Conservation (phyloP, 176 grass and related monocot species). For the Lolium multiflorum region DNA sequence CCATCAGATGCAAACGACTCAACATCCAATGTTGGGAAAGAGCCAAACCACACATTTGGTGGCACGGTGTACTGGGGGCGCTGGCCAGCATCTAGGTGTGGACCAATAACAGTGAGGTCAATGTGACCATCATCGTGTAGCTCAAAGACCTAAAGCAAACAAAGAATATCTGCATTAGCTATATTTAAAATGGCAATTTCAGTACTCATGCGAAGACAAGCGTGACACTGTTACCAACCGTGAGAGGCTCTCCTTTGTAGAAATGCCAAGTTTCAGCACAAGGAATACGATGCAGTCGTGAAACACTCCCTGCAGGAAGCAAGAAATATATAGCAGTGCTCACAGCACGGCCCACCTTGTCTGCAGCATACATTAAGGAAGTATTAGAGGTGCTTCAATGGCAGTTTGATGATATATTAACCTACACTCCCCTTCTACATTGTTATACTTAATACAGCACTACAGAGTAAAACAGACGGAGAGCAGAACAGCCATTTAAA, state of each 20-base stretch:
- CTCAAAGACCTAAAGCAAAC: slow-evolving; percentile 74
- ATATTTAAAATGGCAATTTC: not conserved
- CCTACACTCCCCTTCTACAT: not conserved
- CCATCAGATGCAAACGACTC: slow-evolving; percentile 82
- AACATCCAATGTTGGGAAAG: slow-evolving; percentile 88
- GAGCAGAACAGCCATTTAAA: not conserved
- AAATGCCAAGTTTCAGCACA: slow-evolving; percentile 99
- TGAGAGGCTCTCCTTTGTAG: slow-evolving; percentile 97
- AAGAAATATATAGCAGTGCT: slow-evolving; percentile 95
- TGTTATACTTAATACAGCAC: not conserved
- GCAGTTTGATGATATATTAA: not conserved
- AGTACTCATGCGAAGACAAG: not conserved
- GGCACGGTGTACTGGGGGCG: slow-evolving; percentile 88
- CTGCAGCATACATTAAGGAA: slow-evolving; percentile 45
- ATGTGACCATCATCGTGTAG: slow-evolving; percentile 89
- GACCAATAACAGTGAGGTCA: slow-evolving; percentile 78
- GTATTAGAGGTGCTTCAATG: slow-evolving; percentile 33
- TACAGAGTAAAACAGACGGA: not conserved
- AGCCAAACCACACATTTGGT: slow-evolving; percentile 93
- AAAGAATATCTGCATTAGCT: not conserved
- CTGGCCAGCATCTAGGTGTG: slow-evolving; percentile 82
- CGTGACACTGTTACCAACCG: slow-evolving; percentile 47
- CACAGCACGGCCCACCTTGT: slow-evolving; percentile 84
- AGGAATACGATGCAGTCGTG: slow-evolving; percentile 92
- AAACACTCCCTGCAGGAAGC: slow-evolving; percentile 75